Base-by-base conservation (phyloP, 108 stramenopile species). In the Nitzschia sp. region DNA sequence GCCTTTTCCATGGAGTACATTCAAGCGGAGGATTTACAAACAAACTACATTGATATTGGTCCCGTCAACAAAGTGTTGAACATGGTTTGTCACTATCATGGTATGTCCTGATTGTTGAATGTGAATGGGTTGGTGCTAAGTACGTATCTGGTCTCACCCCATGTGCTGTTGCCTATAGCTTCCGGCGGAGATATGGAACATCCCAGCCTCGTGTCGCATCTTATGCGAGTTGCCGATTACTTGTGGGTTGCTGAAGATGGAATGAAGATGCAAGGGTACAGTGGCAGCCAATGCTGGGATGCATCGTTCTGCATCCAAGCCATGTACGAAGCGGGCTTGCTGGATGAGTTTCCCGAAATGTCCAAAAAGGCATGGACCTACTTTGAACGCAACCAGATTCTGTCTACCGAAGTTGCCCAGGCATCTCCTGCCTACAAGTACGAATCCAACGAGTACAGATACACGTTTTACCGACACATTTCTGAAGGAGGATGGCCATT, bases 201-300 rank as follows among this genome's bases (percentile, higher is more conserved):
- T 59, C 63, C 67, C 11, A 71, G 71, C 8, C 87, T 98, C 63
- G 79, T 75, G 29, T 83, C 76, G 26, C 98, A 99, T 72, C 84
- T 95, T 52, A 84, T 81, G 65, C 83, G 98, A 25, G 83, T 97
- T 11, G 80, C 78, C 17, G 98, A 99, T 77, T 99, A 98, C 70
- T 78, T 99, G 17, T 99, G 97, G 97, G 80, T 99, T 34, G 97
- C 97, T 8, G 98, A 99, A 83, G 98, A 99, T 82, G 98, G 98
- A 12, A 84, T 99, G 87, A 98, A 97, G 82, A 97, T 99, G 98
- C 97, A 99, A 67, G 98, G 98, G 37, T 99, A 99, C 86, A 98
- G 97, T 70, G 98, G 98, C 10, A 83, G 80, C 42, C 97, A 98
- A 72, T 95, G 96, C 67, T 99, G 98, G 98, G 98, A 99, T 77